These are phyloP conservation scores for Pythium sp. DNA, from an alignment of 352 stramenopile genomes.

Conservation along the genomic window DNA sequence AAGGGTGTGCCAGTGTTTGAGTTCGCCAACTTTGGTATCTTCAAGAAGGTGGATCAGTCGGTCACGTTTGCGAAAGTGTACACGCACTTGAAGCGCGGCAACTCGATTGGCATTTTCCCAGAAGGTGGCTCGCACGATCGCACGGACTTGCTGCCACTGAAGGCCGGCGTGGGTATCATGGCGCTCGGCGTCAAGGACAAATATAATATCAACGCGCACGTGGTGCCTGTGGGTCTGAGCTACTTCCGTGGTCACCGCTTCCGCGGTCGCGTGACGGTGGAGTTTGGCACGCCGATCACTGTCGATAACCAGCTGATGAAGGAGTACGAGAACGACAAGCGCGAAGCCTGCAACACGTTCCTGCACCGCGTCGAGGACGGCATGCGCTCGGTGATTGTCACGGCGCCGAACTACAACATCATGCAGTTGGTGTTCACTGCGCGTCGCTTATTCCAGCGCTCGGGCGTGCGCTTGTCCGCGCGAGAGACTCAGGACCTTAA, in stretches of 20 bases:
- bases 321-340: conserved; percentile 86
- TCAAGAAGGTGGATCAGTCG: conserved; percentile 91
- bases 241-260: conserved; percentile 98
- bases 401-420: conserved; percentile 95
- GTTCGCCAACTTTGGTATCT: conserved; percentile 70
- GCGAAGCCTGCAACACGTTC: conserved; percentile 77
- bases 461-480: conserved; percentile 77
- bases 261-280: conserved; percentile 94
- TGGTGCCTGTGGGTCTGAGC: conserved; percentile 97
- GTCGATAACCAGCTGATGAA: conserved; percentile 86
- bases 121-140: conserved; percentile 97
- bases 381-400: conserved; percentile 94
- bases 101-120: conserved; percentile 97
- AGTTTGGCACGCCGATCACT: conserved; percentile 93
- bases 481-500: conserved; percentile 92
- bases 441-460: conserved; percentile 93
- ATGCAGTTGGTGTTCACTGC: conserved; percentile 95
- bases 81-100: conserved; percentile 83
- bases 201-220: conserved; percentile 94
- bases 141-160: conserved; percentile 96
- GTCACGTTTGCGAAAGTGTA: conserved; percentile 93
- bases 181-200: conserved; percentile 95
- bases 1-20: conserved; percentile 38
- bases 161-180: conserved; percentile 98
- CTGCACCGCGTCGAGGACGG: conserved; percentile 78